Percentiles rank a stretch among this genome's conserved stretches.
These are phyloP conservation scores for Vaccinium vitisidaea DNA, from an alignment of 148 eudicot genomes.

Conservation along the genomic window DNA sequence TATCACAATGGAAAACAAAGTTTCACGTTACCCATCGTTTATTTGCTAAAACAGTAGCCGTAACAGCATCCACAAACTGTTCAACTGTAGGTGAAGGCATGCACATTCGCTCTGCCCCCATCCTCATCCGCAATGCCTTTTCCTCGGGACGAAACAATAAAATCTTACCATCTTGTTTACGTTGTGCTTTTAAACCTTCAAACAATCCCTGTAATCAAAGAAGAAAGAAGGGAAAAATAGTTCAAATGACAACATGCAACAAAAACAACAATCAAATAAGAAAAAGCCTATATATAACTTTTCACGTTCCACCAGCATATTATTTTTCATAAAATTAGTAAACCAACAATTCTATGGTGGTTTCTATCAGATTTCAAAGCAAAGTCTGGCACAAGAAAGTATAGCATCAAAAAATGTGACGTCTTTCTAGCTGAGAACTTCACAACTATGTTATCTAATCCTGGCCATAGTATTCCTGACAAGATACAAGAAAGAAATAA, in stretches of 20 bases:
- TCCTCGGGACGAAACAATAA: conserved; percentile 91
- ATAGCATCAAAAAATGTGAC: background rate
- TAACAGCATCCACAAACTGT: conserved; percentile 93
- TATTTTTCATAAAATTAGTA: background rate
- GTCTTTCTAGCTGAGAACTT: background rate
- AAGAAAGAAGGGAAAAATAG: background rate
- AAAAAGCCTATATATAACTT: background rate
- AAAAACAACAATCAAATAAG: background rate
- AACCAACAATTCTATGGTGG: background rate
- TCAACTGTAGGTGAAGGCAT: conserved; percentile 95
- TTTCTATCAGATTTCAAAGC: background rate
- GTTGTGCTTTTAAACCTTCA: conserved; percentile 92
- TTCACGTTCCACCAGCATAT: conserved; percentile 1
- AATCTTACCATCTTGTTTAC: conserved; percentile 72
- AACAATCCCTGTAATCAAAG: conserved; percentile 65
- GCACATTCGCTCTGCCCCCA: conserved; percentile 98
- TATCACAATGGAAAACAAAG: background rate
- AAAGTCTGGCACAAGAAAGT: conserved; percentile 5
- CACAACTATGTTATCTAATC: background rate
- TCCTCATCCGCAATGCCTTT: conserved; percentile 74
- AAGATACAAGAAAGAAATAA: background rate
- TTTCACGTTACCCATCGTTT: conserved; percentile 73
- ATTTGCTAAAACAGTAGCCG: conserved; percentile 79
- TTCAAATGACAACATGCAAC: background rate
- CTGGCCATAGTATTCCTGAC: background rate